Percentiles rank a stretch among this genome's conserved stretches.
Conservation (phyloP, 352 stramenopile genomes). For the Phytopythium vexans region DNA sequence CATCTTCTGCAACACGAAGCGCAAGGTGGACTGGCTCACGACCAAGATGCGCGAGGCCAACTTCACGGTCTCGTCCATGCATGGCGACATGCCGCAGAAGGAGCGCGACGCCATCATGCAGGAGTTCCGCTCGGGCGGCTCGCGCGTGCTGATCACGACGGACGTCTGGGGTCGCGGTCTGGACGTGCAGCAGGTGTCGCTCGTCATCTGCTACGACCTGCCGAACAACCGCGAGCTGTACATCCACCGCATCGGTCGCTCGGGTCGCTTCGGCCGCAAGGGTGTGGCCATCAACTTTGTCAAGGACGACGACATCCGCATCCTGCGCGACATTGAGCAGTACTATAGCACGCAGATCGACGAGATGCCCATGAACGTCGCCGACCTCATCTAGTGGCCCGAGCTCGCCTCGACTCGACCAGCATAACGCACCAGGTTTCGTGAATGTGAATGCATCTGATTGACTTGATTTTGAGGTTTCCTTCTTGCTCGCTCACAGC, state of each 20-base stretch:
- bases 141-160: conserved; percentile 97
- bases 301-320: conserved; percentile 93
- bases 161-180: conserved; percentile 97
- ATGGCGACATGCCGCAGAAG: conserved; percentile 96
- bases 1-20: conserved; percentile 99
- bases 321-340: conserved; percentile 97
- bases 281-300: conserved; percentile 99
- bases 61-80: conserved; percentile 97
- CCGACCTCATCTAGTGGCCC: conserved; percentile 95
- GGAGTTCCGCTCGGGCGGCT: conserved; percentile 94
- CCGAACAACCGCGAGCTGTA: conserved; percentile 97
- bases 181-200: conserved; percentile 96
- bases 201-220: conserved; percentile 98
- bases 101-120: conserved; percentile 95
- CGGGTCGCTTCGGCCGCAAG: conserved; percentile 96
- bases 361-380: conserved; percentile 99
- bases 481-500: conserved; percentile 14
- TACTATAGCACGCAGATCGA: conserved; percentile 99
- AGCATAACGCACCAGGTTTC: too few relatives aligned
- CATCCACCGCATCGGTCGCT: conserved; percentile 95
- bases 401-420: too few relatives aligned
- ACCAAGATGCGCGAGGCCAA: conserved; percentile 95
- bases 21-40: conserved; percentile 97
- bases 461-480: neutral
- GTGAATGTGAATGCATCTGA: conserved; percentile 74